Percentiles rank a stretch among this genome's conserved stretches.
phyloP scores from a whole-genome alignment of 495 filamentous ascomycete species.

The Arthonia radiata region DNA sequence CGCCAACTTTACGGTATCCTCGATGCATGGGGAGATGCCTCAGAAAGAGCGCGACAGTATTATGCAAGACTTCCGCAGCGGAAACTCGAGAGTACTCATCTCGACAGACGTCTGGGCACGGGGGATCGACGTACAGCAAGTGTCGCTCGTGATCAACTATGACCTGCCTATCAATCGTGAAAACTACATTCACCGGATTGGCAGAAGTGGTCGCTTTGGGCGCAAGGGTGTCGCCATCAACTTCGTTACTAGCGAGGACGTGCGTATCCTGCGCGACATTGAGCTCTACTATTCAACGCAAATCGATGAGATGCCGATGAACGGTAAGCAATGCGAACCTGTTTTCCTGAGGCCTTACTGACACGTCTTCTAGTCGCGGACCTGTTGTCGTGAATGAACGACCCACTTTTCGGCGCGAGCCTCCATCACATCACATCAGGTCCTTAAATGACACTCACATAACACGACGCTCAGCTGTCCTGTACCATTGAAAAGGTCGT shows the following conservation, averaged over 20 bases:
- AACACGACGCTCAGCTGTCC: no score
- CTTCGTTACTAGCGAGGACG: slow-evolving; percentile 97
- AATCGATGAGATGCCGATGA: slow-evolving; percentile 97
- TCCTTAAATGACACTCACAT: no score
- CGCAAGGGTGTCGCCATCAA: slow-evolving; percentile 99
- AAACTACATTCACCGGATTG: slow-evolving; percentile 99
- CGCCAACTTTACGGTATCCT: slow-evolving; percentile 94
- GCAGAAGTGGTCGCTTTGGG: slow-evolving; percentile 95
- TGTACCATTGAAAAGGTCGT: no score
- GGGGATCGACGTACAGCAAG: slow-evolving; percentile 99
- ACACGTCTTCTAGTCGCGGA: no score
- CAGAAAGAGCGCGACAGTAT: slow-evolving; percentile 92
- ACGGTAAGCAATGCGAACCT: slow-evolving; percentile 34
- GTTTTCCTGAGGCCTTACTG: no score
- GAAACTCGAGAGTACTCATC: slow-evolving; percentile 91
- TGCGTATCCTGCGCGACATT: slow-evolving; percentile 97
- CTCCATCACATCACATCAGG: no score
- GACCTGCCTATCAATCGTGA: slow-evolving; percentile 95
- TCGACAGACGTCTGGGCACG: slow-evolving; percentile 91
- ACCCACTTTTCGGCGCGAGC: no score
- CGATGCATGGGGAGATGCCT: slow-evolving; percentile 99
- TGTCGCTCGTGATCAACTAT: slow-evolving; percentile 99
- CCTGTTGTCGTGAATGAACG: no score
- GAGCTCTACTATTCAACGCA: slow-evolving; percentile 37
- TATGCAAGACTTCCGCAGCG: slow-evolving; percentile 99